Conservation (phyloP, 2,329 filamentous ascomycete species). For the Aspergillus calidoustus region DNA sequence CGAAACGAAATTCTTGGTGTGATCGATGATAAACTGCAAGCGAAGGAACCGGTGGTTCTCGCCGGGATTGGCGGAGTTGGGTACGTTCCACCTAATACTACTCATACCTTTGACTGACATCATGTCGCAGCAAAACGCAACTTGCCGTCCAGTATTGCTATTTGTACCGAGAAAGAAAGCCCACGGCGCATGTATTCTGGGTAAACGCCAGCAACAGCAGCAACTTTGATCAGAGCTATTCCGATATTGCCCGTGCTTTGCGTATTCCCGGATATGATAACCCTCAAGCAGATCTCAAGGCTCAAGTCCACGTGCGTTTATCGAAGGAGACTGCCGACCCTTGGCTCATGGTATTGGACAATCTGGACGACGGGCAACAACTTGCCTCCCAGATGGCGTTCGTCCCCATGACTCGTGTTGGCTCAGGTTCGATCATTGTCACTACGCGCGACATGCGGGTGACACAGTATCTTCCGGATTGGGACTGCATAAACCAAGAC, state of each 20-base stretch:
- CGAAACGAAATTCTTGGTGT: not conserved
- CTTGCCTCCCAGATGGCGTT: not conserved
- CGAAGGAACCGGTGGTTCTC: not conserved
- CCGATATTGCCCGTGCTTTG: too few relatives aligned
- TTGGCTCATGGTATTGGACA: conserved; percentile 15
- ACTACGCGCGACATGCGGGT: conserved; percentile 1
- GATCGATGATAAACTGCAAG: not conserved
- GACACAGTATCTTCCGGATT: too few relatives aligned
- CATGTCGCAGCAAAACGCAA: too few relatives aligned
- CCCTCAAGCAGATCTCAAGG: not conserved
- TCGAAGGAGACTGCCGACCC: not conserved
- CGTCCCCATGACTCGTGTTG: not conserved
- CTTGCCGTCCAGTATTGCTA: too few relatives aligned
- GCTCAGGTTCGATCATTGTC: conserved; percentile 13
- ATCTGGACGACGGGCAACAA: not conserved
- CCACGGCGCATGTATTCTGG: too few relatives aligned
- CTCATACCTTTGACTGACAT: too few relatives aligned
- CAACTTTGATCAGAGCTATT: too few relatives aligned
- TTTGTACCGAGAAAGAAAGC: too few relatives aligned
- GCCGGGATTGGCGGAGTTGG: not conserved
- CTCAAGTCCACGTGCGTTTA: not conserved
- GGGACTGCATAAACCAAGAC: too few relatives aligned
- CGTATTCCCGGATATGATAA: too few relatives aligned
- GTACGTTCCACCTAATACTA: not conserved
- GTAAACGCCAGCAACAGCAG: too few relatives aligned